Evolutionary conservation across 371 early-diverging fungal species (phyloP).

Genomic region (Mortierella sp.): DNA sequence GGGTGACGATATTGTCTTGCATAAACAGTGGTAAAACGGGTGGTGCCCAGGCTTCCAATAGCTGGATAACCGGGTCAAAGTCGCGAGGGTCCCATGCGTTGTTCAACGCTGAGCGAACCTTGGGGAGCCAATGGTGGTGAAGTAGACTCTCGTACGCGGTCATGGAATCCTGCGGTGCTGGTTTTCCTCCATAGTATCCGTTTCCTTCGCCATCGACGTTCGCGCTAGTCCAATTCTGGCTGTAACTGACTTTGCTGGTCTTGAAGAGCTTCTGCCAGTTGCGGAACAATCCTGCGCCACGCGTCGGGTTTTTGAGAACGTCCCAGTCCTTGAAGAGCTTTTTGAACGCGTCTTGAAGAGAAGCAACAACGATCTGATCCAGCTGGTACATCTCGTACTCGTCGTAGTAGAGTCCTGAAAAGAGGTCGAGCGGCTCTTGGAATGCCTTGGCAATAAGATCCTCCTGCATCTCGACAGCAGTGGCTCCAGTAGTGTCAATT

Average conservation of each 20-base stretch:
- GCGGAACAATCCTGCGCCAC: slow-evolving; percentile 66
- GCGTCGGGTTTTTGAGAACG: slow-evolving; percentile 74
- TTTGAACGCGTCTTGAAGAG: slow-evolving; percentile 66
- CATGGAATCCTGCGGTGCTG: slow-evolving; percentile 58
- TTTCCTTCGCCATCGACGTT: slow-evolving; percentile 19
- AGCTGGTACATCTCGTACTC: slow-evolving; percentile 71
- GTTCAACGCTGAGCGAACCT: slow-evolving; percentile 84
- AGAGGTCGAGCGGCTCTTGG: slow-evolving; percentile 66
- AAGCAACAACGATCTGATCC: slow-evolving; percentile 79
- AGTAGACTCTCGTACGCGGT: slow-evolving; percentile 88
- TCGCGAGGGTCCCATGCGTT: slow-evolving; percentile 82
- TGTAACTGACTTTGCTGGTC: slow-evolving; percentile 37
- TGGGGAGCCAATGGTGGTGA: slow-evolving; percentile 84
- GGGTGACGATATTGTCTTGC: slow-evolving; percentile 80
- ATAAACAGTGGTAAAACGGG: slow-evolving; percentile 81
- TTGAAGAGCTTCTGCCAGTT: slow-evolving; percentile 68
- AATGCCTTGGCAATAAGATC: slow-evolving; percentile 67
- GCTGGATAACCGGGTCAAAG: slow-evolving; percentile 75
- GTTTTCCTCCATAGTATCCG: slow-evolving; percentile 27
- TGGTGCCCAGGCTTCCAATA: slow-evolving; percentile 82
- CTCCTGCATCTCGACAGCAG: slow-evolving; percentile 61
- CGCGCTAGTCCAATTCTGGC: slow-evolving; percentile 11
- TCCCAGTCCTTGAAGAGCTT: slow-evolving; percentile 72
- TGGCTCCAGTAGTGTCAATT: slow-evolving; percentile 43
- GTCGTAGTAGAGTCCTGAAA: slow-evolving; percentile 64